A percentile compares a stretch with the other conserved stretches of the same genome.
Conservation (phyloP, 1,284 basidiomycete genomes). For the Leccinum solheimii region DNA sequence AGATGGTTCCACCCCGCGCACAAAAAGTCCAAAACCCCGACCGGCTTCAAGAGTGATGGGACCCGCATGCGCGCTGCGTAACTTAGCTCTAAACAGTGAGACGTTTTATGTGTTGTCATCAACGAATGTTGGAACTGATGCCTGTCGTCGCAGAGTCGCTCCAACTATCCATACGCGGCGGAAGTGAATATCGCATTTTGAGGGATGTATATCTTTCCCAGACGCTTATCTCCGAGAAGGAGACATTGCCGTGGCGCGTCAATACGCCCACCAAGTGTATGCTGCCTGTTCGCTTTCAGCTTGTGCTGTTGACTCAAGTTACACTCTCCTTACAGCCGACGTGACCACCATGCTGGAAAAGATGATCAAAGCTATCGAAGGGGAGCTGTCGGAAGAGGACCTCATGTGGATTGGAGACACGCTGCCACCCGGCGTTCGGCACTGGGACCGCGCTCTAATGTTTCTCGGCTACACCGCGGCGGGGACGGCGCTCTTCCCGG, state of each 20-base stretch:
- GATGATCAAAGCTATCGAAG: slow-evolving; percentile 16
- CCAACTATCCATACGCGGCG: not conserved
- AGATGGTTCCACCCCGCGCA: not conserved
- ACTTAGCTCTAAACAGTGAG: not conserved
- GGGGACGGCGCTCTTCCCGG: not conserved
- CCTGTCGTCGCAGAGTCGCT: not conserved
- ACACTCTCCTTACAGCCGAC: slow-evolving; percentile 13
- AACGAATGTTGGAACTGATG: not conserved
- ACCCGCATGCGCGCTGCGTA: not conserved
- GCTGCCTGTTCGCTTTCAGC: not conserved
- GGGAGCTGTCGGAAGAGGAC: slow-evolving; percentile 16
- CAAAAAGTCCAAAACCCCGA: not conserved
- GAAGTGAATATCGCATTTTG: slow-evolving; percentile 15
- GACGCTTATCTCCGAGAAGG: slow-evolving; percentile 14
- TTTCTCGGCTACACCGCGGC: not conserved
- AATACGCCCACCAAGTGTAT: slow-evolving; percentile 25
- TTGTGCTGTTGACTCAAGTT: not conserved
- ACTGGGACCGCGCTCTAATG: not conserved
- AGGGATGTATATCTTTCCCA: slow-evolving; percentile 20
- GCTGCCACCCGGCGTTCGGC: not conserved
- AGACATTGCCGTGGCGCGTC: slow-evolving; percentile 20
- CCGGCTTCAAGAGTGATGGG: slow-evolving; percentile 27
- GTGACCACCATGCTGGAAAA: slow-evolving; percentile 5
- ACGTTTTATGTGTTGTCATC: not conserved
- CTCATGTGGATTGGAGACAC: slow-evolving; percentile 22